These are phyloP conservation scores for Colletotrichum paranaense DNA, from an alignment of 2,329 filamentous ascomycete genomes.

Conservation along the genomic window DNA sequence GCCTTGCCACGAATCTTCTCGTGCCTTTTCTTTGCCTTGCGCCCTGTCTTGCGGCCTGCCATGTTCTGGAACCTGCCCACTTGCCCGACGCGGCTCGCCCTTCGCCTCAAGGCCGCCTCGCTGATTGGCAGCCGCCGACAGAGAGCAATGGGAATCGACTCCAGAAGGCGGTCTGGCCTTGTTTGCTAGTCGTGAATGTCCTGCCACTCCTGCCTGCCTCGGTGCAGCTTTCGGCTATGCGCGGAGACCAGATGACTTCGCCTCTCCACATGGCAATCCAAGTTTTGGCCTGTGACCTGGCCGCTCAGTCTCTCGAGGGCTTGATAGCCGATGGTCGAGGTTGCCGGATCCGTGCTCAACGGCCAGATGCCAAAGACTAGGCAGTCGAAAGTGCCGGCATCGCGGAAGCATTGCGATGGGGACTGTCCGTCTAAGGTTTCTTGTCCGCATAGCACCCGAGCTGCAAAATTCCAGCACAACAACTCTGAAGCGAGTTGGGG, in stretches of 20 bases:
- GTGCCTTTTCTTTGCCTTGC: slow-evolving; percentile 2
- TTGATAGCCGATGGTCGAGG: not conserved
- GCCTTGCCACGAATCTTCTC: slow-evolving; percentile 16
- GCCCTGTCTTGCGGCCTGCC: not conserved
- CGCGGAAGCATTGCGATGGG: slow-evolving; percentile 10
- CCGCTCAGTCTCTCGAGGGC: not conserved
- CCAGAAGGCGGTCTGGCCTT: not conserved
- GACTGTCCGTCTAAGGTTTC: slow-evolving; percentile 9
- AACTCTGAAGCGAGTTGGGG: slow-evolving; percentile 9
- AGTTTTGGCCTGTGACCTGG: not conserved
- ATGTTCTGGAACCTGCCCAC: not conserved
- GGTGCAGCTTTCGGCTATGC: not conserved
- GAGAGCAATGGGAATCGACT: not conserved
- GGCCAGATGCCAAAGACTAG: not conserved
- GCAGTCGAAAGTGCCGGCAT: slow-evolving; percentile 24
- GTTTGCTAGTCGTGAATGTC: not conserved
- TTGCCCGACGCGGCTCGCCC: not conserved
- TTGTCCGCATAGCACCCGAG: slow-evolving; percentile 11
- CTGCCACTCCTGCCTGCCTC: not conserved
- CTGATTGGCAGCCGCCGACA: not conserved
- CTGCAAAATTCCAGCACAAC: not conserved
- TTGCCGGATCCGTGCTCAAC: not conserved
- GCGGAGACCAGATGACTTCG: not conserved
- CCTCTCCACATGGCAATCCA: not conserved
- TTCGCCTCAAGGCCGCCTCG: not conserved